Evolutionary conservation across 306 rosid genomes (phyloP), one percentile per base, ranked within the genome.

Genomic region (Cicer pinnatifidum): DNA sequence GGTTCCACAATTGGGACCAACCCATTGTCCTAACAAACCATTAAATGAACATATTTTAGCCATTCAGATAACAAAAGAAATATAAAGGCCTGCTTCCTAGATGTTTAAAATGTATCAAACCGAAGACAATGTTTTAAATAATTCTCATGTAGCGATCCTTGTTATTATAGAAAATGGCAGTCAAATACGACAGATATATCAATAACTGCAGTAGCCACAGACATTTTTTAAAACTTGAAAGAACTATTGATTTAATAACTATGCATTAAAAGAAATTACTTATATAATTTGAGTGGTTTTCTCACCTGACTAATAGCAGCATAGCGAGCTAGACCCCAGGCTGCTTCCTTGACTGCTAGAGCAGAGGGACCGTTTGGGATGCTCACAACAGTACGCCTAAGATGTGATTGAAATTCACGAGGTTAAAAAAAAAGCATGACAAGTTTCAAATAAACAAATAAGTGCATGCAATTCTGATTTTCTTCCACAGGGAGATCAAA

Each of bases 351-450:
- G 7, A 94, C 97, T 4, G 98, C 98, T 19, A 94, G 84, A 78
- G 92, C 92, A 66, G 98, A 88, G 83, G 98, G 98, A 67, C 98
- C 98, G 5, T 91, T 91, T 87, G 98, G 98, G 71, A 91, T 91
- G 91, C 96, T 91, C 85, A 91, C 87, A 67, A 87, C 95, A 7
- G 95, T 82, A 80, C 89, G 95, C 95, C 95, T 89, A 59, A 59
- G 6, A 58, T 59, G 44, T 12, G 19, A 59, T 12, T 59, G 11
- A 8, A 35, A 59, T n/a, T 33, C 11, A n/a, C 1, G 17, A 33
- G 6, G 19, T 59, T 33, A 59, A 59, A 12, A 59, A 12, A 2
- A 11, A 17, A 59, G 43, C 65, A 59, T 33, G 65, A 1, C 3
- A 23, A 20, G n/a, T 1, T n/a, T 1, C 20, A 56, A 56, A 56